A percentile compares a stretch with the other conserved stretches of the same genome.
Conservation (phyloP, 192 early-diverging fungal species). For the Gorgonomyces haynaldii region DNA sequence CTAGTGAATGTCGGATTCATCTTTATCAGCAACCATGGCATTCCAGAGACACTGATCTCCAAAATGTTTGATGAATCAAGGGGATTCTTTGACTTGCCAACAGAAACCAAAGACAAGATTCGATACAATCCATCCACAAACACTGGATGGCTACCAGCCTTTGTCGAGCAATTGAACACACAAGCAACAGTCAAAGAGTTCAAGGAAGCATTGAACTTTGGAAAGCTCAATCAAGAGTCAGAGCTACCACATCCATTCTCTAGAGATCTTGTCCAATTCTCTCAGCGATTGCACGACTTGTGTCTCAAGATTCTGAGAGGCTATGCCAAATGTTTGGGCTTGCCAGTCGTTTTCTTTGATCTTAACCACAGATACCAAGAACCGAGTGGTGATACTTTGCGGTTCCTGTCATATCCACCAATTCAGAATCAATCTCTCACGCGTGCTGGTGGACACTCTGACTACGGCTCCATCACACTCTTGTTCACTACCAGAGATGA, state of each 20-base stretch:
- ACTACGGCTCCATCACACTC: not conserved
- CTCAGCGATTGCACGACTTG: not conserved
- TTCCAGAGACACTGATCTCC: not conserved
- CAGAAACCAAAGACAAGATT: not conserved
- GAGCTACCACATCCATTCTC: not conserved
- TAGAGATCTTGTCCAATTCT: conserved; percentile 2
- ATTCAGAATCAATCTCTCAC: not conserved
- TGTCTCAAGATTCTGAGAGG: not conserved
- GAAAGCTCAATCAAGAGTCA: not conserved
- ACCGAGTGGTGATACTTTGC: not conserved
- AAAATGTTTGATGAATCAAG: not conserved
- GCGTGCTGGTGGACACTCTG: not conserved
- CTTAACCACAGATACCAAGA: not conserved
- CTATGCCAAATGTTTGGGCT: not conserved
- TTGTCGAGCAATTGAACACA: not conserved
- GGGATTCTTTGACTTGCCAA: not conserved
- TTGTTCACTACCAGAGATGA: not conserved
- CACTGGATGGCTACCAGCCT: not conserved
- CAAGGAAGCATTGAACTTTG: conserved; percentile 7
- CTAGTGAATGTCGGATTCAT: too few species aligned
- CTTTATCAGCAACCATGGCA: not conserved
- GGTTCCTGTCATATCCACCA: conserved; percentile 7
- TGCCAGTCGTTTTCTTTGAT: not conserved
- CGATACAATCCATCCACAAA: not conserved
- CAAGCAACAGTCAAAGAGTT: not conserved